Base-by-base conservation (phyloP, 768 basidiomycete genomes). In the Mycena indigotica region DNA sequence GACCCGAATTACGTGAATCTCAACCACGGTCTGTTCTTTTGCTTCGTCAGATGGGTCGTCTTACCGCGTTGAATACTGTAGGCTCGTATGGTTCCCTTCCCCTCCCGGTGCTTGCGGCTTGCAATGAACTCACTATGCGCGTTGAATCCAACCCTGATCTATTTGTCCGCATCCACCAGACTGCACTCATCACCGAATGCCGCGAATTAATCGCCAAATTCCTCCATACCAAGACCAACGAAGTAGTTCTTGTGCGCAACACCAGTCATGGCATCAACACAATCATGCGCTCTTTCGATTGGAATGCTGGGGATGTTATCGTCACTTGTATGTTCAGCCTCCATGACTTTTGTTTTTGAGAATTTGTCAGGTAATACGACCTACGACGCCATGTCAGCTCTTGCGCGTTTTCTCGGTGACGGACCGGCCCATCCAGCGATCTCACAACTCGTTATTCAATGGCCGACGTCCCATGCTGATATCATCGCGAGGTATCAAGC, bases 191-290 rank as follows among this genome's bases (percentile, higher is more conserved):
- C 46, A 63, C 63, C 2, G 69, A 72, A 24, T 76, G 70, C 23
- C 78, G 85, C 50, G 68, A 72, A 59, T 72, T 77, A 52, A 64
- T 87, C 3, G 84, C 86, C 0, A 61, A 80, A 30, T 71, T 88
- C 16, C 77, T 85, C 13, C 81, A 80, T 1, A 76, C 79, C 0
- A 65, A 79, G 0, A 66, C 64, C 16, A 80, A 86, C 44, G 87
- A 88, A 65, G 73, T 82, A n/a, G 83, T 87, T 19, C 70, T 84
- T 8, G 80, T 86, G 0, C 70, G 79, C 0, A 90, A 89, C 62
- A 80, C 88, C 0, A 85, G 85, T 0, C 77, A 82, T 60, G 88
- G 83, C 2, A 62, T 93, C 29, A 85, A 86, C 62, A 89, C 84
- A 10, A 73, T 93, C 50, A 67, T 91, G 28, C 72, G 79, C 46